These are phyloP conservation scores for Saccharomycopsis fodiens DNA, from an alignment of 805 yeast genomes.

Conservation along the genomic window DNA sequence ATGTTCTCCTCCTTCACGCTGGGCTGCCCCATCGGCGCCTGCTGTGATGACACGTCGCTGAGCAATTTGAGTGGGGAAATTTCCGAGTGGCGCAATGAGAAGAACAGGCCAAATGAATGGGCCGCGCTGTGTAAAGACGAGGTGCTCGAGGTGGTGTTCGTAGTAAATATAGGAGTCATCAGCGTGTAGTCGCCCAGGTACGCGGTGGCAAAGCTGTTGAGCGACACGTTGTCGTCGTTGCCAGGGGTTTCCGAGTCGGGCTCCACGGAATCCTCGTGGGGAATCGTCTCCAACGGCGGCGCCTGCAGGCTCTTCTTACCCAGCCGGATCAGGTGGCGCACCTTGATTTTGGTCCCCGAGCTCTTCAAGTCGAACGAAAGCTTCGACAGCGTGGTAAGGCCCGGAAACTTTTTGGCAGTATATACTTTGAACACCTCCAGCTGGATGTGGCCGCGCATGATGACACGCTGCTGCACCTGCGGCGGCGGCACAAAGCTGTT, in stretches of 20 bases:
- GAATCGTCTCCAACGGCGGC: constrained; percentile 4
- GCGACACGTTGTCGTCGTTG: constrained; percentile 12
- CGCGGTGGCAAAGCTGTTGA: constrained; percentile 17
- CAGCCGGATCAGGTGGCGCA: constrained; percentile 57
- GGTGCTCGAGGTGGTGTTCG: constrained; percentile 19
- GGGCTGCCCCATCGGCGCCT: constrained; percentile 10
- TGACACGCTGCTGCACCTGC: constrained; percentile 5
- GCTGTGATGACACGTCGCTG: constrained; percentile 18
- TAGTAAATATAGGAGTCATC: constrained; percentile 17
- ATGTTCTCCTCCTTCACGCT: constrained; percentile 3
- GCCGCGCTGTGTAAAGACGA: constrained; percentile 20
- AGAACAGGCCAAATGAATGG: constrained; percentile 18
- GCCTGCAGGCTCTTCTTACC: constrained; percentile 74
- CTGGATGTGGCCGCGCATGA: constrained; percentile 25
- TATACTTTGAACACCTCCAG: constrained; percentile 31
- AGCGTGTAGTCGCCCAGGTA: constrained; percentile 7
- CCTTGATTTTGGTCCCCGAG: constrained; percentile 20
- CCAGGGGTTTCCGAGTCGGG: not conserved
- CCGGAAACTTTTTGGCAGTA: constrained; percentile 38
- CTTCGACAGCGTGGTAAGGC: constrained; percentile 33
- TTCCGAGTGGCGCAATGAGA: constrained; percentile 13
- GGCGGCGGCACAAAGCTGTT: constrained; percentile 6
- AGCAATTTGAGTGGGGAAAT: constrained; percentile 17
- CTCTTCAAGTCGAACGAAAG: constrained; percentile 22
- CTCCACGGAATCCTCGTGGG: not conserved